Base-by-base conservation (phyloP, 2,329 filamentous ascomycete species). In the Ophiostoma sp. region DNA sequence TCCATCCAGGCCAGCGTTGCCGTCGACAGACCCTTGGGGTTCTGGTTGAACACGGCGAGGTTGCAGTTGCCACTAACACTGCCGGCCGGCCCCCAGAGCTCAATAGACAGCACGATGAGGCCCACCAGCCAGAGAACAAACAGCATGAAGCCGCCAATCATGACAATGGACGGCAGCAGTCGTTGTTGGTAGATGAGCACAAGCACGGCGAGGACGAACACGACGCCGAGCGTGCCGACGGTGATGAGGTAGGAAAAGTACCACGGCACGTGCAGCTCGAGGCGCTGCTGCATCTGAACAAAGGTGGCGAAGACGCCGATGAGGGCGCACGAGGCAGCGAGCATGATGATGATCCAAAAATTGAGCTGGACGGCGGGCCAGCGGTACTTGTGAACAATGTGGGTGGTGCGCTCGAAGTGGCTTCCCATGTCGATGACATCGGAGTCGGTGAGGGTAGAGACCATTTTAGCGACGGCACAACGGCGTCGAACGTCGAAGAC, bases 51-150 rank as follows among this genome's bases (percentile, higher is more conserved):
- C 0, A 90, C 87, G 64, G 84, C 81, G 16, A 84, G 74, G 70
- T 85, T 81, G 76, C 87, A 90, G 70, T 84, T 85, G 64, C 79
- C 79, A 74, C 82, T 85, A n/a, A 90, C 83, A 42, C 81, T 82
- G 8, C 85, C 85, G 2, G 76, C 73, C 0, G 85, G 83, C 0
- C 87, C 87, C 82, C 86, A 90, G 0, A 90, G 82, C 77, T 89
- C 82, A 67, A 89, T 83, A 16, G 81, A 81, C 5, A 86, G 79
- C 60, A 88, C 84, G 64, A 90, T 81, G 8, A 90, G 78, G 0
- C 87, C 87, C 47, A 88, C 85, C 49, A 89, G 78, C 86, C 87
- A 90, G n/a, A 90, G 78, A 2, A 89, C 80, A 70, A 89, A 89
- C 68, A 89, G 79, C 72, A 89, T 82, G 74, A 89, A 89, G 63